Evolutionary conservation across 1,284 basidiomycete species (phyloP), one percentile per base, ranked within the genome.

Genomic region (Ganoderma meredithae): DNA sequence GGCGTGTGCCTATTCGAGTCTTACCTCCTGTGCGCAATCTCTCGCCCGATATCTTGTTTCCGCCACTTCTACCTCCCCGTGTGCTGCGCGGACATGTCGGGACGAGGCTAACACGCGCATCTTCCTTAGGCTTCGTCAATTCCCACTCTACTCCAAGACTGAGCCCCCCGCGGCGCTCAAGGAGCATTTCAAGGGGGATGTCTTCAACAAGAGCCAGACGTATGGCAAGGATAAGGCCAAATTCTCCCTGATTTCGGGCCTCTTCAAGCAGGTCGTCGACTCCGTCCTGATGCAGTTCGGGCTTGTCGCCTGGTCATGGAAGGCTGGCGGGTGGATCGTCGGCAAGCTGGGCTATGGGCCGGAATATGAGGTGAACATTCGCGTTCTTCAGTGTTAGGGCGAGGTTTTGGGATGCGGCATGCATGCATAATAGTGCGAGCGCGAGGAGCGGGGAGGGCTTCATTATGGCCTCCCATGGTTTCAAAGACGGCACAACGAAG

Each of bases 171-270:
- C 87, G 0, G 90, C 88, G 1, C 87, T 98, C 4, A 88, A 87
- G 0, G 81, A 81, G 0, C 92, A 97, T 77, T 92, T 98, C 72
- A 85, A 86, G 8, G 78, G 83, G 19, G 89, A 92, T 1, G 91
- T 90, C 8, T 98, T 96, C 80, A 82, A 88, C 69, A 98, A 98
- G 76, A 96, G 95, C 0, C 97, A 99, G 79, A 81, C 84, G 33
- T 99, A 99, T 82, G 95, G 96, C 22, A 88, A 87, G 62, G 95
- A 97, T 86, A 98, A 99, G 82, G 92, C 96, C n/a, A 87, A 88
- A 75, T 97, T 94, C 80, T 87, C 89, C 1, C 82, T 98, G 59
- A 78, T 95, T 71, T 88, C 91, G 0, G 89, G 90, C 0, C 72
- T 96, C 66, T 89, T 91, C 79, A 90, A 90, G 76, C 93, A 95